These are phyloP conservation scores for Pythium utonaiense DNA, from an alignment of 352 stramenopile genomes.

Conservation along the genomic window DNA sequence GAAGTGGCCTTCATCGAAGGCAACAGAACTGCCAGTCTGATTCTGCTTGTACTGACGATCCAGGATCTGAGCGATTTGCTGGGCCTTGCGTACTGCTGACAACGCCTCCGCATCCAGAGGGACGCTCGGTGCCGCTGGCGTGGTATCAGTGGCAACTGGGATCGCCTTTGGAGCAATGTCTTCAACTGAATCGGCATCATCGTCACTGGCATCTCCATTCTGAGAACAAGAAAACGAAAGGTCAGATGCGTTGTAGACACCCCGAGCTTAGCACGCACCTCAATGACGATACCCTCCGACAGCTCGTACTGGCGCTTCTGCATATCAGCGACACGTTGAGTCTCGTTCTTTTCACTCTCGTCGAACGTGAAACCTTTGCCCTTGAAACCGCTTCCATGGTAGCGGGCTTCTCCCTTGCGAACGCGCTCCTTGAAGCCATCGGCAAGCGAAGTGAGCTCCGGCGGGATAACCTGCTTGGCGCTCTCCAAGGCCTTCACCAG, in stretches of 20 bases:
- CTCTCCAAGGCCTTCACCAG: constrained; percentile 95
- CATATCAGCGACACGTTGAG: constrained; percentile 90
- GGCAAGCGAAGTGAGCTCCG: constrained; percentile 89
- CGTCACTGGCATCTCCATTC: constrained; percentile 40
- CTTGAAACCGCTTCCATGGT: constrained; percentile 95
- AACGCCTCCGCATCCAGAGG: constrained; percentile 54
- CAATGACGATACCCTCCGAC: constrained; percentile 76
- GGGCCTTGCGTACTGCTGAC: constrained; percentile 73
- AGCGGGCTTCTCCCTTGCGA: constrained; percentile 91
- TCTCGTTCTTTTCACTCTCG: constrained; percentile 95
- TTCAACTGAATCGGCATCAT: constrained; percentile 50
- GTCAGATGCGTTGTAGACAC: no score
- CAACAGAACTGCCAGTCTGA: constrained; percentile 29
- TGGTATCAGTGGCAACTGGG: background rate
- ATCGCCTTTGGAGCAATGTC: constrained; percentile 7
- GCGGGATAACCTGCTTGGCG: constrained; percentile 69
- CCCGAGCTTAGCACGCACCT: no score
- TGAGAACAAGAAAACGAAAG: no score
- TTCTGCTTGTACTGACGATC: constrained; percentile 73
- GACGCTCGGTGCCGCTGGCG: constrained; percentile 14
- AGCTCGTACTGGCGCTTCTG: constrained; percentile 90
- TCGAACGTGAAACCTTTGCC: constrained; percentile 99
- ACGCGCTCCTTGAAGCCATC: constrained; percentile 93
- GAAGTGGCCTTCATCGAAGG: constrained; percentile 62
- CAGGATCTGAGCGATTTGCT: constrained; percentile 84